These are phyloP conservation scores for Rheum nobile DNA, from an alignment of 148 eudicot species.

Conservation along the genomic window DNA sequence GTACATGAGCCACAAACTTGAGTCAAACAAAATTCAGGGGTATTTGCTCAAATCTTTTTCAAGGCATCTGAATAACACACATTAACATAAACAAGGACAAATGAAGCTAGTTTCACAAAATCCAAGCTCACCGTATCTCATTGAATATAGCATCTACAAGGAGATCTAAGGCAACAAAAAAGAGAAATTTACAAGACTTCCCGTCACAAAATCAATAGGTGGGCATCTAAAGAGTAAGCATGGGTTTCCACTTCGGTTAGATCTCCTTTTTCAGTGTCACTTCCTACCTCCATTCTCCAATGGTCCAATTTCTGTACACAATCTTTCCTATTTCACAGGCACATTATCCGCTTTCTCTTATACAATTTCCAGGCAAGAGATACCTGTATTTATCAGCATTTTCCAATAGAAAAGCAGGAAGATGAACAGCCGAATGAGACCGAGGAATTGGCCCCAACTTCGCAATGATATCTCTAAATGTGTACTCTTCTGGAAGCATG, in stretches of 20 bases:
- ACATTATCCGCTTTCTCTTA: constrained; percentile 1
- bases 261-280: background rate
- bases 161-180: constrained; percentile 2
- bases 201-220: background rate
- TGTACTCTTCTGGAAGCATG: constrained; percentile 10
- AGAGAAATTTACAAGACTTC: background rate
- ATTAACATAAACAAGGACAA: background rate
- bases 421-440: constrained; percentile 5
- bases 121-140: background rate
- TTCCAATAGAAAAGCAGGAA: constrained; percentile 5
- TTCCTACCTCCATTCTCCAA: background rate
- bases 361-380: constrained; percentile 8
- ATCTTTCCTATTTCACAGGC: background rate
- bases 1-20: background rate
- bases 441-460: constrained; percentile 9
- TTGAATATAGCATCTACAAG: background rate
- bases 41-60: background rate
- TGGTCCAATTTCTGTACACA: constrained; percentile 1
- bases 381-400: constrained; percentile 5
- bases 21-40: background rate
- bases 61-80: background rate
- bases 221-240: background rate
- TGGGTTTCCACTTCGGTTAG: background rate
- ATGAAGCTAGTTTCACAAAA: background rate
- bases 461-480: constrained; percentile 5